Percentiles rank a stretch among this genome's conserved stretches.
These are phyloP conservation scores for Pyrenochaeta sp. DNA, from an alignment of 2,329 filamentous ascomycete genomes.

Conservation along the genomic window DNA sequence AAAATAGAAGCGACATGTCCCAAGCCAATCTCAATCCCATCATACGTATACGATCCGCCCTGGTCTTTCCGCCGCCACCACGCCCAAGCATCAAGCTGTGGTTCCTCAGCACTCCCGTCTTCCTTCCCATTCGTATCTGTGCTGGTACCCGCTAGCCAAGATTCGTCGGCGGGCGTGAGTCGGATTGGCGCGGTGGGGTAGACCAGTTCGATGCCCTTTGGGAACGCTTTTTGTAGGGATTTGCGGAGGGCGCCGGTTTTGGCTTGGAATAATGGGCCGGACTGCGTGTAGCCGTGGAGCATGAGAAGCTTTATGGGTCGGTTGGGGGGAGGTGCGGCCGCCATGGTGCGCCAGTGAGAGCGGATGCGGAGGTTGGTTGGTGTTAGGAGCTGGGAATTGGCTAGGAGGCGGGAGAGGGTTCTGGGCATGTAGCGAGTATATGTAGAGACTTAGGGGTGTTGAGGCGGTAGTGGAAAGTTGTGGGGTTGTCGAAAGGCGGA, in stretches of 20 bases:
- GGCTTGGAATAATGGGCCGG: constrained; percentile 80
- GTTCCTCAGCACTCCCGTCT: constrained; percentile 49
- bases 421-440: constrained; percentile 12
- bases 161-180: constrained; percentile 57
- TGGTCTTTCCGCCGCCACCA: constrained; percentile 80
- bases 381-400: constrained; percentile 20
- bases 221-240: constrained; percentile 76
- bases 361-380: constrained; percentile 25
- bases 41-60: constrained; percentile 64
- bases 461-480: constrained; percentile 5
- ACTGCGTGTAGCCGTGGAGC: constrained; percentile 84
- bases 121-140: background rate
- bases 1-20: constrained; percentile 61
- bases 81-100: constrained; percentile 74
- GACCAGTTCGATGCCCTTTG: constrained; percentile 59
- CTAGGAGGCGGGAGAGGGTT: constrained; percentile 4
- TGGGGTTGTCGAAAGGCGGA: background rate
- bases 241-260: constrained; percentile 92
- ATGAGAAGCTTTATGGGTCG: constrained; percentile 57
- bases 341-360: constrained; percentile 40
- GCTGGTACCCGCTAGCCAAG: constrained; percentile 56
- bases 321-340: constrained; percentile 37
- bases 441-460: constrained; percentile 8
- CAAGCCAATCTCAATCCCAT: constrained; percentile 74
- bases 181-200: constrained; percentile 57